A percentile compares a stretch with the other conserved stretches of the same genome.
These are phyloP conservation scores for Cornus suecica DNA, from an alignment of 148 eudicot genomes.

Conservation along the genomic window DNA sequence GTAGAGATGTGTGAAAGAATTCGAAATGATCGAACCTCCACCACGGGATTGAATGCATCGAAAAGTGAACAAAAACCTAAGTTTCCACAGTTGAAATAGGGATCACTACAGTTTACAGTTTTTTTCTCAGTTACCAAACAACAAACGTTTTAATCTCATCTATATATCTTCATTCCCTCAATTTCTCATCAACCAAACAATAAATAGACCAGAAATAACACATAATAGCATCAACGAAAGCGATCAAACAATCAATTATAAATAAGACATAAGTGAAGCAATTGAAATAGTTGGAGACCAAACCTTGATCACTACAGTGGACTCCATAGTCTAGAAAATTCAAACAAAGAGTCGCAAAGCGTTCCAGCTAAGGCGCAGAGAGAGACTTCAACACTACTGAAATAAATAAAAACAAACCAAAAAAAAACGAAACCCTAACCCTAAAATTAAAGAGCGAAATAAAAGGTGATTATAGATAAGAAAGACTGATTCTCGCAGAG, in stretches of 20 bases:
- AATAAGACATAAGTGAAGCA: neutral
- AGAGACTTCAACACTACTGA: neutral
- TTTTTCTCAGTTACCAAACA: no score
- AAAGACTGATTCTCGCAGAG: neutral
- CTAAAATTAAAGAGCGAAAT: conserved; percentile 8
- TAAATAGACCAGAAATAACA: neutral
- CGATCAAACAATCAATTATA: neutral
- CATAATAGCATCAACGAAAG: neutral
- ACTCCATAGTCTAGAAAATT: conserved; percentile 35
- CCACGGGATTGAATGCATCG: no score
- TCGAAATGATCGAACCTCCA: no score
- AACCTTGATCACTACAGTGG: conserved; percentile 68
- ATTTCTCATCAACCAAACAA: neutral
- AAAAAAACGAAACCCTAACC: conserved; percentile 23
- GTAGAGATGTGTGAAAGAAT: no score
- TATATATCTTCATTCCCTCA: neutral
- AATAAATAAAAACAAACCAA: conserved; percentile 5
- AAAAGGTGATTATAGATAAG: neutral
- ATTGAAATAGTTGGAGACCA: neutral
- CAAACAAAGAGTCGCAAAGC: neutral
- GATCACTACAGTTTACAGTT: no score
- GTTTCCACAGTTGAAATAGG: no score
- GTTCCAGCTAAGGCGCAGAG: conserved; percentile 15
- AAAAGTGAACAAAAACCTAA: no score
- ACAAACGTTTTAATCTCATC: neutral